Base-by-base conservation (phyloP, 106 monocot species). In the Triglochin maritima region DNA sequence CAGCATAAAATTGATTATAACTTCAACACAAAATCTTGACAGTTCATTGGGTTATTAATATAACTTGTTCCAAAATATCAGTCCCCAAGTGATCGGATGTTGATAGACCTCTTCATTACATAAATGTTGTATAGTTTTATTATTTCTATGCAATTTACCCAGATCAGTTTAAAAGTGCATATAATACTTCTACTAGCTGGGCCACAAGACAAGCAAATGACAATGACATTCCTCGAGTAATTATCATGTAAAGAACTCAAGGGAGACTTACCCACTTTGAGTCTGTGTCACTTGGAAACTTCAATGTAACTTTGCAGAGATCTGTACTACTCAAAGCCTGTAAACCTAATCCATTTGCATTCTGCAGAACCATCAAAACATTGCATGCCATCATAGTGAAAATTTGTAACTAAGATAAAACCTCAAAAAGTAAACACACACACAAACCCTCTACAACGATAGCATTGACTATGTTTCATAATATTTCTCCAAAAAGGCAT, bases 321-420 rank as follows among this genome's bases (percentile, higher is more conserved):
- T 94, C 87, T 3, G 69, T 67, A 29, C 82, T 66, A 59, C 66
- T 55, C 17, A 77, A 56, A 64, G 94, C 94, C 71, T 90, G 61
- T 51, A 94, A 73, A 4, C 94, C 94, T 68, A 94, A 68, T 51
- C 94, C 94, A 78, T 94, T 94, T 77, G 89, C 80, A 63, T 85
- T 85, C 94, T 94, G 84, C 74, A 80, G n/a, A 42, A 50, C 29
- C 4, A 73, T 47, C 1, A 55, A 46, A 57, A 9, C 13, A 45
- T 6, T 56, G 15, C 50, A 14, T 55, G 29, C 14, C 6, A 56
- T 2, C 42, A 50, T 52, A 29, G 1, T 29, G 29, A 29, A 0
- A 29, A 29, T 29, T 29, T 29, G 29, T 29, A 29, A 29, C 29
- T 29, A 29, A 29, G 29, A 29, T 29, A 29, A 29, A 29, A 29